A percentile compares a stretch with the other conserved stretches of the same genome.
Conservation (phyloP, 768 basidiomycete genomes). For the Russula compacta region DNA sequence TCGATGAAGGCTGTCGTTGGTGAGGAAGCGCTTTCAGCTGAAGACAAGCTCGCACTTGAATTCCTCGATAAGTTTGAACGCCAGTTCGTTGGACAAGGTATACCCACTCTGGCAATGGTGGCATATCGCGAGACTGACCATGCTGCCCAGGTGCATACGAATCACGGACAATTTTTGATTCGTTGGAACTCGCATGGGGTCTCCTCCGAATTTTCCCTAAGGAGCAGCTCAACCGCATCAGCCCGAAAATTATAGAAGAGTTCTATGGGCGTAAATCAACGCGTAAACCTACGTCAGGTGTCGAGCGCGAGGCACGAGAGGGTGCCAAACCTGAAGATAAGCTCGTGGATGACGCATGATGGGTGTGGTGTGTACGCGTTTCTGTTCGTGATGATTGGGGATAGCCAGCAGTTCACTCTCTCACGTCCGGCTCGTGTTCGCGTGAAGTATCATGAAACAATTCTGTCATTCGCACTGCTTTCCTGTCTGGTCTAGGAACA, state of each 20-base stretch:
- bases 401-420: neutral
- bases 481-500: neutral
- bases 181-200: constrained; percentile 94
- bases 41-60: constrained; percentile 95
- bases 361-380: neutral
- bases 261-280: constrained; percentile 81
- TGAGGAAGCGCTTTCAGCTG: constrained; percentile 89
- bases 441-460: constrained; percentile 5
- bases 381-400: constrained; percentile 28
- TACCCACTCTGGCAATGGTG: constrained; percentile 18
- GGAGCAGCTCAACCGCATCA: constrained; percentile 96
- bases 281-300: constrained; percentile 50
- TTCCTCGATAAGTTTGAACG: constrained; percentile 98
- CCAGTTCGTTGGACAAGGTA: constrained; percentile 95
- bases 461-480: constrained; percentile 2
- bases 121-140: neutral
- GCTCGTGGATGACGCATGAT: constrained; percentile 46
- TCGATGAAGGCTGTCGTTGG: constrained; percentile 99
- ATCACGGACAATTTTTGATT: constrained; percentile 93
- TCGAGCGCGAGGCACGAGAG: constrained; percentile 29
- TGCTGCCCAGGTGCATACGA: constrained; percentile 73
- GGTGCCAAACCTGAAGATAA: constrained; percentile 40
- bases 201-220: constrained; percentile 97
- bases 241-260: constrained; percentile 90
- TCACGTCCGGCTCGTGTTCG: constrained; percentile 6